Percentiles rank a stretch among this genome's conserved stretches.
These are phyloP conservation scores for Circinella umbellata DNA, from an alignment of 371 early-diverging fungal genomes.

Conservation along the genomic window DNA sequence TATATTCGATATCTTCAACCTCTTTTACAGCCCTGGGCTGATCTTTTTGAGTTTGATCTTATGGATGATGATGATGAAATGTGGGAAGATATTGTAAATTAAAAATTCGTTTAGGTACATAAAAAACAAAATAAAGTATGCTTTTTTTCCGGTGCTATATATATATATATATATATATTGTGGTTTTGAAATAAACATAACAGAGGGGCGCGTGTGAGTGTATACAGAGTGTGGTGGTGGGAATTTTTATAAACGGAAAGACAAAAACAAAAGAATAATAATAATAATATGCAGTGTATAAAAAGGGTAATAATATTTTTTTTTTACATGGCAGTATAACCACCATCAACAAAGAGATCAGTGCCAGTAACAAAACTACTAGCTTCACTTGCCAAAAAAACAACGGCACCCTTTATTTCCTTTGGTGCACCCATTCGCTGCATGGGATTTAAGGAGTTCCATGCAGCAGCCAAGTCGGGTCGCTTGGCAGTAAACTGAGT, in stretches of 20 bases:
- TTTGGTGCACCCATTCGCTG: constrained; percentile 60
- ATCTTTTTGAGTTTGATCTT: constrained; percentile 20
- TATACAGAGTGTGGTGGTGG: background rate
- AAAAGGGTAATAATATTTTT: background rate
- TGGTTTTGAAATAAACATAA: too few relatives aligned
- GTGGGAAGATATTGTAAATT: constrained; percentile 3
- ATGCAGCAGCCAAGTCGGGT: constrained; percentile 35
- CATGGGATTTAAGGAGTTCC: constrained; percentile 48
- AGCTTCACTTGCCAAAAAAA: constrained; percentile 74
- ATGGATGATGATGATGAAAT: constrained; percentile 16
- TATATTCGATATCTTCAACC: constrained; percentile 50
- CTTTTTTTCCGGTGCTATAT: too few relatives aligned
- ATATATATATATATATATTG: too few relatives aligned
- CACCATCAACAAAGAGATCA: constrained; percentile 55
- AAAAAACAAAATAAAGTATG: too few relatives aligned
- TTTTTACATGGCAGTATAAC: constrained; percentile 47
- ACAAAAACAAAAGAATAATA: background rate
- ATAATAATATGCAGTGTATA: constrained; percentile 8
- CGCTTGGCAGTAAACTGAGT: constrained; percentile 34
- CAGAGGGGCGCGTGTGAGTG: too few relatives aligned
- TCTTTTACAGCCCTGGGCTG: constrained; percentile 48
- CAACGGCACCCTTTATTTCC: constrained; percentile 73
- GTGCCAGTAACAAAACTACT: constrained; percentile 64
- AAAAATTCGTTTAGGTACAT: too few relatives aligned
- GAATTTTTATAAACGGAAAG: background rate